phyloP scores from a whole-genome alignment of 164 flowering plant species.

The Nymphaea thermarum region DNA sequence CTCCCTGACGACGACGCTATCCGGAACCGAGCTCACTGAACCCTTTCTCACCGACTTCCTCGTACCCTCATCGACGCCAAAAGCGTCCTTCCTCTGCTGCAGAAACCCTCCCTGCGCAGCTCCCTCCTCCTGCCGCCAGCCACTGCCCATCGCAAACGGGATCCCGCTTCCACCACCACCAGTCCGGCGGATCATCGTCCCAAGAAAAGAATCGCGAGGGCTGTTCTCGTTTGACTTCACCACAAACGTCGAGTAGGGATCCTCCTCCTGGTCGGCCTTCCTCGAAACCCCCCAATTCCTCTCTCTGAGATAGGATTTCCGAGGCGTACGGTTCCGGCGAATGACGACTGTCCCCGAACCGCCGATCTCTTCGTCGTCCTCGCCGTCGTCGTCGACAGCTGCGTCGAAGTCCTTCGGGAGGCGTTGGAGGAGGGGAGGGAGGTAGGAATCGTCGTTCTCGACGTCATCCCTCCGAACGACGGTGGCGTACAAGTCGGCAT shows the following conservation, averaged over 20 bases:
- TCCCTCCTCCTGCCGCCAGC: constrained; percentile 79
- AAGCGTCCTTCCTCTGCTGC: constrained; percentile 20
- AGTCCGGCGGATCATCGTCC: constrained; percentile 41
- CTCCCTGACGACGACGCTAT: constrained; percentile 62
- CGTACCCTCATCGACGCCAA: constrained; percentile 18
- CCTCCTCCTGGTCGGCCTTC: constrained; percentile 30
- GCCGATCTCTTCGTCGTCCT: constrained; percentile 16
- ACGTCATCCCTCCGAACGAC: constrained; percentile 41
- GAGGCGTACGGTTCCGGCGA: constrained; percentile 21
- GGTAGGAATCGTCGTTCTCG: constrained; percentile 54
- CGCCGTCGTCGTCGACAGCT: constrained; percentile 33
- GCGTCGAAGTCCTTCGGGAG: constrained; percentile 88
- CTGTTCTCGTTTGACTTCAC: constrained; percentile 37
- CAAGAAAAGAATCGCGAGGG: constrained; percentile 16
- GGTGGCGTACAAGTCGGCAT: constrained; percentile 51
- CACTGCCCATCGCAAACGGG: constrained; percentile 37
- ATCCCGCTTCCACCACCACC: constrained; percentile 21
- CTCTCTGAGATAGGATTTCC: constrained; percentile 4
- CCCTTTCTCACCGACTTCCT: constrained; percentile 28
- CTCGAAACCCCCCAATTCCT: constrained; percentile 7
- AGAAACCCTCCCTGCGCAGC: constrained; percentile 46
- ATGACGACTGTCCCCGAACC: constrained; percentile 71
- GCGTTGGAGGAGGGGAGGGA: constrained; percentile 88
- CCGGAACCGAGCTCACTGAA: constrained; percentile 86
- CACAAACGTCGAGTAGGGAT: constrained; percentile 61